Base-by-base conservation (phyloP, 2,329 filamentous ascomycete genomes). In the Beauveria asiatica region DNA sequence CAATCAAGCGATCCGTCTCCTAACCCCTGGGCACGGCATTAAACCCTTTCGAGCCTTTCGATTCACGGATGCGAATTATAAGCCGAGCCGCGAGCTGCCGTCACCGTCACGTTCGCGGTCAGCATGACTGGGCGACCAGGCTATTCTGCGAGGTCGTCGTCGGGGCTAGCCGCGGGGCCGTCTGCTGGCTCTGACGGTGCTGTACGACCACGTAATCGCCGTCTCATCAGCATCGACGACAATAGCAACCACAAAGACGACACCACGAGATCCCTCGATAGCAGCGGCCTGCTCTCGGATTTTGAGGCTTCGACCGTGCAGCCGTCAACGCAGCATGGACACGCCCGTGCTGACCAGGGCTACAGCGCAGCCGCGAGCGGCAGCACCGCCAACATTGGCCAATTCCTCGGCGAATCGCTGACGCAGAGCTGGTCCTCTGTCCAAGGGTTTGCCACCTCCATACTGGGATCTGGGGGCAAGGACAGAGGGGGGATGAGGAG, bases 391-490 rank as follows among this genome's bases (percentile, higher is more conserved):
- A 72, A 73, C 48, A 54, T 76, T 48, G 65, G 67, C 21, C 72
- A 73, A 62, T 73, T 83, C 51, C 70, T 83, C 10, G 80, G 78
- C 58, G 76, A 79, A 50, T 78, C 80, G 2, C 81, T 80, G 75
- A 71, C 76, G 1, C 76, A 81, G 37, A 79, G 76, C 66, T 84
- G 82, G 82, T 74, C 78, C 3, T 81, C 81, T 5, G 77, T 84
- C 3, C 79, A 82, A 61, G 80, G 78, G 42, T 75, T 84, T 56
- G 80, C 82, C 6, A 75, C 79, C 2, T 79, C 78, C 17, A 65
- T 74, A 19, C 64, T 75, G n/a, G 67, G 69, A 5, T 65, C 66
- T 11, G 66, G 68, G n/a, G 65, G 68, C 42, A 66, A 64, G 42
- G 53, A 57, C 19, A 57, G 59, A 13, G 64, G 62, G n/a, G 16